These are phyloP conservation scores for Chenopodium suecicum DNA, from an alignment of 148 eudicot genomes.

Conservation along the genomic window DNA sequence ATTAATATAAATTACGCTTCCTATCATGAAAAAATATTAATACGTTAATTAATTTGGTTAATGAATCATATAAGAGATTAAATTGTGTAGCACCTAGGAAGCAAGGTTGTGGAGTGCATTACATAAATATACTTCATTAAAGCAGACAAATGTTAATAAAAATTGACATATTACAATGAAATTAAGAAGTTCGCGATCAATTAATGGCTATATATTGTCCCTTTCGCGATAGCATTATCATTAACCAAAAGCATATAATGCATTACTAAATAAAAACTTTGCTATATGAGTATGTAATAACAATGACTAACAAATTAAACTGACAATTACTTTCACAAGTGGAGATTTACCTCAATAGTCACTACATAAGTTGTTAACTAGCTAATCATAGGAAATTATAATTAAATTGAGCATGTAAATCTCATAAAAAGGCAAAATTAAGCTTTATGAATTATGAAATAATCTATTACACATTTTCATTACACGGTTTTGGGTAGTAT, in stretches of 20 bases:
- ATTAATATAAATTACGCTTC: background rate
- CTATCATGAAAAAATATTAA: background rate
- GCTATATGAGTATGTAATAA: background rate
- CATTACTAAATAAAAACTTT: background rate
- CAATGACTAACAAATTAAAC: background rate
- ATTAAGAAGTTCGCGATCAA: background rate
- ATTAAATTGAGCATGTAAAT: background rate
- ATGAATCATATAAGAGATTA: background rate
- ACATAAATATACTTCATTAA: background rate
- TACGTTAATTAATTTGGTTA: background rate
- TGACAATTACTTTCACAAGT: constrained; percentile 15
- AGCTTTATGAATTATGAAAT: too few species aligned
- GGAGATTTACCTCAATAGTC: background rate
- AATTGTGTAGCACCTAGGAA: constrained; percentile 4
- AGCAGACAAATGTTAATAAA: background rate
- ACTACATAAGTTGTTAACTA: background rate
- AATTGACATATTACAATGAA: background rate
- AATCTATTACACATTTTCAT: too few species aligned
- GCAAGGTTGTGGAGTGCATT: background rate
- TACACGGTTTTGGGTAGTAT: too few species aligned
- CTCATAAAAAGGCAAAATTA: too few species aligned
- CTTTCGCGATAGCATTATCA: constrained; percentile 15
- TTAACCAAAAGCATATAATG: background rate
- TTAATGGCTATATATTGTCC: background rate
- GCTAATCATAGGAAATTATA: background rate